These are phyloP conservation scores for Blepharisma undulans DNA, from an alignment of 169 alveolate genomes.

Conservation along the genomic window DNA sequence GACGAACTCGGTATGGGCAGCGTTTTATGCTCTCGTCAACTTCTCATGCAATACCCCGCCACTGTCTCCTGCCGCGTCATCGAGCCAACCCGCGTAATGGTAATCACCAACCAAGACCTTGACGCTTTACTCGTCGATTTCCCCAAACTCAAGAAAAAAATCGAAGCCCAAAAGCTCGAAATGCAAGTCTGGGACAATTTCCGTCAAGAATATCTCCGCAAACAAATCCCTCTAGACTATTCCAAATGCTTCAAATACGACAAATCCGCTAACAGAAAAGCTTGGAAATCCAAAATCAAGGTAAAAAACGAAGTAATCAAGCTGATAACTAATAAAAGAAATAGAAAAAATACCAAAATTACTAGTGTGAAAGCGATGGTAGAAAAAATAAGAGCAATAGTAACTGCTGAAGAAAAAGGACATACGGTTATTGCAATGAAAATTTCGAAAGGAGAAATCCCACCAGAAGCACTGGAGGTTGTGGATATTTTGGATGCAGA, in stretches of 20 bases:
- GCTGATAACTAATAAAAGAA: neutral
- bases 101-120: neutral
- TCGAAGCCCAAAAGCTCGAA: neutral
- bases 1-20: slow-evolving; percentile 14
- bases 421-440: neutral
- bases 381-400: neutral
- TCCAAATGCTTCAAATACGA: neutral
- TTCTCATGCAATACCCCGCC: neutral
- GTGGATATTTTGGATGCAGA: neutral
- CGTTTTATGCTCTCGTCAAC: neutral
- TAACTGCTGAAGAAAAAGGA: neutral
- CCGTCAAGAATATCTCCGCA: too few relatives aligned
- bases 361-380: neutral
- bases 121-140: neutral
- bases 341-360: neutral
- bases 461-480: neutral
- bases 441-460: neutral
- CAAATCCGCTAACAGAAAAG: neutral
- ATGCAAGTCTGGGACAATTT: neutral
- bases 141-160: neutral
- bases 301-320: slow-evolving; percentile 3
- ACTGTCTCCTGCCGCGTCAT: neutral
- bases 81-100: neutral
- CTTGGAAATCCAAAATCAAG: neutral
- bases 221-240: neutral